Conservation (phyloP, 495 filamentous ascomycete genomes). For the Hypoxylon lenormandii region DNA sequence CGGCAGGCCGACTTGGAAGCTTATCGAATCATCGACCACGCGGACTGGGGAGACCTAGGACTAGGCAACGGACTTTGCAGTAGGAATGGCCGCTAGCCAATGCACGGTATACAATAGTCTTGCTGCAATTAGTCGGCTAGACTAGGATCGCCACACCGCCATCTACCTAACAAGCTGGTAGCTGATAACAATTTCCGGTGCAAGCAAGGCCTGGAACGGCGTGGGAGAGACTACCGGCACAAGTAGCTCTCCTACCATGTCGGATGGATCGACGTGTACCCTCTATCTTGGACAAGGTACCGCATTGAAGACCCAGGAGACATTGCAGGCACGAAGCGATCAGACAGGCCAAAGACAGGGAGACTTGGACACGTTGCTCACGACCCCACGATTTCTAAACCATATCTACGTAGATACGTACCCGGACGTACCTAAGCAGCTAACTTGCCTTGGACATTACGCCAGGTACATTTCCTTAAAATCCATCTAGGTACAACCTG, state of each 20-base stretch:
- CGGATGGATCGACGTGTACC: constrained; percentile 41
- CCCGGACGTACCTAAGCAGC: too few relatives aligned
- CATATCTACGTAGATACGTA: too few relatives aligned
- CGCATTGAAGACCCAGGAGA: constrained; percentile 25
- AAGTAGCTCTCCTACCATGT: constrained; percentile 35
- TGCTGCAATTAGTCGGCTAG: constrained; percentile 24
- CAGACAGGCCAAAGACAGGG: background rate
- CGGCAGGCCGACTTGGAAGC: constrained; percentile 20
- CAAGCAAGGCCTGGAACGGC: constrained; percentile 11
- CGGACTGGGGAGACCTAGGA: constrained; percentile 16
- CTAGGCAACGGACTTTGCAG: constrained; percentile 2
- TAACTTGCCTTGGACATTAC: too few relatives aligned
- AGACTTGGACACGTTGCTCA: constrained; percentile 50
- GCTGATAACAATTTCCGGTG: constrained; percentile 37
- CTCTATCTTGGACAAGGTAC: constrained; percentile 45
- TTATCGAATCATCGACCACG: constrained; percentile 46
- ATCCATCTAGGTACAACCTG: too few relatives aligned
- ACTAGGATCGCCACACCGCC: constrained; percentile 52
- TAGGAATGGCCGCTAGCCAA: constrained; percentile 39
- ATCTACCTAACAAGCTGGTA: constrained; percentile 42
- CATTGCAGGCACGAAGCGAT: constrained; percentile 36
- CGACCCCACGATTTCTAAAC: constrained; percentile 43
- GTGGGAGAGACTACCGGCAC: constrained; percentile 19
- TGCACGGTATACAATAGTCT: constrained; percentile 49
- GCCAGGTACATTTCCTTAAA: too few relatives aligned